phyloP scores from a whole-genome alignment of 805 yeast species.

The Kodamaea nitidulidarum region DNA sequence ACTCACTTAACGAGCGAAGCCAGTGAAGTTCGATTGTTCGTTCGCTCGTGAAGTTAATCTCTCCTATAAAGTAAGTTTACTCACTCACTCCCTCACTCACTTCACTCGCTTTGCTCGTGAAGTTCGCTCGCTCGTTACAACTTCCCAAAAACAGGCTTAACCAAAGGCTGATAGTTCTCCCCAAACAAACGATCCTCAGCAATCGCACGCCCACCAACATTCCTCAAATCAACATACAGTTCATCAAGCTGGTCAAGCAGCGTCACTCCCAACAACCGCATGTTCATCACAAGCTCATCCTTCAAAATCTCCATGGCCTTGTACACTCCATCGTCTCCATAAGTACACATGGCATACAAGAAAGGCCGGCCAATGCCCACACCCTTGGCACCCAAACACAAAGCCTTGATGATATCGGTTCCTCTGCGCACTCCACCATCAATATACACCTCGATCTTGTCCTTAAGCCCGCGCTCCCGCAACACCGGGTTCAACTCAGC shows the following conservation, averaged over 20 bases:
- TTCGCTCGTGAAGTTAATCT: too few species aligned
- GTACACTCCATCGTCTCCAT: slow-evolving; percentile 70
- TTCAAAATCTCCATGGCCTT: slow-evolving; percentile 60
- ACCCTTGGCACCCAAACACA: slow-evolving; percentile 73
- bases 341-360: slow-evolving; percentile 72
- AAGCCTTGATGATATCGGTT: slow-evolving; percentile 71
- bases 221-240: slow-evolving; percentile 27
- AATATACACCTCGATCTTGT: slow-evolving; percentile 57
- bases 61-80: too few species aligned
- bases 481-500: slow-evolving; percentile 49
- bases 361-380: slow-evolving; percentile 76
- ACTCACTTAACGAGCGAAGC: too few species aligned
- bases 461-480: slow-evolving; percentile 36
- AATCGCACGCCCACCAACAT: slow-evolving; percentile 27
- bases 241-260: slow-evolving; percentile 33
- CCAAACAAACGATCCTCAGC: slow-evolving; percentile 56
- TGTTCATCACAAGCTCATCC: slow-evolving; percentile 58
- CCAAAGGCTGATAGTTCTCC: slow-evolving; percentile 54
- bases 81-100: too few species aligned
- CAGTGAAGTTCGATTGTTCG: too few species aligned
- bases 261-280: slow-evolving; percentile 63
- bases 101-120: too few species aligned
- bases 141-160: slow-evolving; percentile 43
- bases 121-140: background rate
- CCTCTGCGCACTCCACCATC: slow-evolving; percentile 82